Evolutionary conservation across 305 asterid species (phyloP), one percentile per base, ranked within the genome.

Genomic region (Striga hermonthica): DNA sequence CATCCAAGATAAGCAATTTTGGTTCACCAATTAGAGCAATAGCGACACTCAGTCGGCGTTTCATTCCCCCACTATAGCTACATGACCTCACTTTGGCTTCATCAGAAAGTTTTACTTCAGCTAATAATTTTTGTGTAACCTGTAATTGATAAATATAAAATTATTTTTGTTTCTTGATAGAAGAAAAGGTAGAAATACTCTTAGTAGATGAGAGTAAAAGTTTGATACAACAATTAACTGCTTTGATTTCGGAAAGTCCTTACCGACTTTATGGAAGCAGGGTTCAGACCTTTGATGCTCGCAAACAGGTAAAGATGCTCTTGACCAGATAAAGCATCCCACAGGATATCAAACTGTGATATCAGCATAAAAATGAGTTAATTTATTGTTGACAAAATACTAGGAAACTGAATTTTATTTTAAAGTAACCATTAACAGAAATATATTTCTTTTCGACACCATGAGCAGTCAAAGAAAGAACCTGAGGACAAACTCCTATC

Each of bases 401-500:
- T 57, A 57, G 58, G 43, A 54, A 37, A 43, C 56, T 28, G 36
- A 47, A 41, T 41, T 41, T 41, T 41, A 9, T 10, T 41, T 10
- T 41, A 41, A 41, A 41, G 47, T 41, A 35, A 47, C 10, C n/a
- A 45, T n/a, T 9, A 45, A 45, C 14, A 41, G 47, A 45, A 45
- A 45, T 22, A 22, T 22, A 22, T 22, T 22, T 2, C 2, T 22
- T 22, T 22, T 22, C 31, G 31, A 22, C 31, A 22, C 31, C 2
- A 22, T 1, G 31, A 69, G 37, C 7, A 35, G 55, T 36, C 58
- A 37, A 66, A 50, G 56, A 37, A 72, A 71, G 64, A 67, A 93
- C 95, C 94, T 93, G 98, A 12, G 96, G 96, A 76, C 96, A 88
- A 76, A 93, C 96, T 67, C 99, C 99, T 72, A 86, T 84, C 84